Base-by-base conservation (phyloP, 257 asterid species). In the Striga asiatica region DNA sequence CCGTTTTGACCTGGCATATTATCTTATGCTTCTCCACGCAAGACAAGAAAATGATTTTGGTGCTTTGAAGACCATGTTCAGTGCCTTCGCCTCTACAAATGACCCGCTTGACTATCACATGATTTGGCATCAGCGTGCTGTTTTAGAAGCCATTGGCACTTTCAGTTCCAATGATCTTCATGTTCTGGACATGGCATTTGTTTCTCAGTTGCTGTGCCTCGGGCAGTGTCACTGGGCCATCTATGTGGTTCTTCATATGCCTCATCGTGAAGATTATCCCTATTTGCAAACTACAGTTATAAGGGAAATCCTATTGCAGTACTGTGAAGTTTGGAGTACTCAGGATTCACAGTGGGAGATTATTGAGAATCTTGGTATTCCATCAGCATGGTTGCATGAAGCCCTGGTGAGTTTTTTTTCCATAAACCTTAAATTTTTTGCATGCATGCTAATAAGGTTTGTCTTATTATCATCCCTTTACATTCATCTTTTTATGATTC, bases 181-280 rank as follows among this genome's bases (percentile, higher is more conserved):
- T 61, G 69, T 82, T 63, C 88, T 92, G 63, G 99, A 92, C 70
- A 78, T 92, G 95, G 81, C 95, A 50, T 77, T 80, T 66, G 76
- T 85, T 74, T 82, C 95, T 64, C 97, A 92, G 81, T 80, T 92
- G 78, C 81, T 92, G 25, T 88, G 81, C 68, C 74, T 74, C 51
- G 94, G 97, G 55, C 85, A 84, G 60, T 88, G 95, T 64, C 99
- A 92, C 76, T 92, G 97, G 97, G 99, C 97, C 50, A 81, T 92
- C 62, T 92, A 92, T 29, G 91, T 92, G 71, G 92, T 76, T 65
- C 97, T 92, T 74, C 99, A 88, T 76, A 81, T 88, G 72, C 86
- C 95, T 46, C 76, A 81, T 56, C 94, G 86, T 54, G 91, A 88
- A 68, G 97, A 88, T 71, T 84, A 72, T 72, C 97, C 99, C 37